These are phyloP conservation scores for Colletotrichum godetiae DNA, from an alignment of 2,329 filamentous ascomycete species.

Conservation along the genomic window DNA sequence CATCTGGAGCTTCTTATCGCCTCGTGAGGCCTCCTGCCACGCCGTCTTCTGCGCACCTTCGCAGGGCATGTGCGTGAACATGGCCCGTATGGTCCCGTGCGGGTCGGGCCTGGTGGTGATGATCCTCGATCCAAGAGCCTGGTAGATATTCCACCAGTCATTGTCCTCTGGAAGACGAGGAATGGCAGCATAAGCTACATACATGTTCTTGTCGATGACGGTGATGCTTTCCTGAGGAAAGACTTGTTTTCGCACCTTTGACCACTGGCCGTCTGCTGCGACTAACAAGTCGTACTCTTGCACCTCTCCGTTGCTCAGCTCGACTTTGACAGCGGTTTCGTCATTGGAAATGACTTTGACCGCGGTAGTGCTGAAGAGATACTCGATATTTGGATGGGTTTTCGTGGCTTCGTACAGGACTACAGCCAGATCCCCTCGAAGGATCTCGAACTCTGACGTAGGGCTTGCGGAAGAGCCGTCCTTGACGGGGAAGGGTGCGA, in stretches of 20 bases:
- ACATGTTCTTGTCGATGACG: constrained; percentile 40
- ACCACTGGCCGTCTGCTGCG: constrained; percentile 66
- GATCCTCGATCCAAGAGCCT: constrained; percentile 15
- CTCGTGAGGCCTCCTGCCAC: constrained; percentile 1
- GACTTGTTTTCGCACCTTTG: constrained; percentile 56
- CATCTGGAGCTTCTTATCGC: constrained; percentile 46
- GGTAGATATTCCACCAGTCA: constrained; percentile 26
- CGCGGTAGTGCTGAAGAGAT: constrained; percentile 40
- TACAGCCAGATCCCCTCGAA: constrained; percentile 64
- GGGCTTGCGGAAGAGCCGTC: constrained; percentile 52
- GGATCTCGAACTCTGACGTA: constrained; percentile 69
- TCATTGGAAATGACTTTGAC: constrained; percentile 35
- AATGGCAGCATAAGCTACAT: constrained; percentile 48
- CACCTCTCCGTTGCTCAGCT: constrained; percentile 54
- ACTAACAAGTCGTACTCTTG: constrained; percentile 63
- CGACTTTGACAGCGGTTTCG: constrained; percentile 46
- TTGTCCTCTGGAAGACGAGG: constrained; percentile 38
- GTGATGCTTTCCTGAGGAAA: constrained; percentile 40
- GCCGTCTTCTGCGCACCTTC: neutral
- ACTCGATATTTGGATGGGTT: constrained; percentile 40
- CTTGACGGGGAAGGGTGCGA: constrained; percentile 54
- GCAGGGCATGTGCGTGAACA: constrained; percentile 14
- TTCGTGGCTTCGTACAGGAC: constrained; percentile 56
- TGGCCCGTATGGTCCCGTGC: constrained; percentile 28
- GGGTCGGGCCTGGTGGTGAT: constrained; percentile 19